phyloP scores from a whole-genome alignment of 768 basidiomycete genomes.

The Chlorophyllum brunneum region DNA sequence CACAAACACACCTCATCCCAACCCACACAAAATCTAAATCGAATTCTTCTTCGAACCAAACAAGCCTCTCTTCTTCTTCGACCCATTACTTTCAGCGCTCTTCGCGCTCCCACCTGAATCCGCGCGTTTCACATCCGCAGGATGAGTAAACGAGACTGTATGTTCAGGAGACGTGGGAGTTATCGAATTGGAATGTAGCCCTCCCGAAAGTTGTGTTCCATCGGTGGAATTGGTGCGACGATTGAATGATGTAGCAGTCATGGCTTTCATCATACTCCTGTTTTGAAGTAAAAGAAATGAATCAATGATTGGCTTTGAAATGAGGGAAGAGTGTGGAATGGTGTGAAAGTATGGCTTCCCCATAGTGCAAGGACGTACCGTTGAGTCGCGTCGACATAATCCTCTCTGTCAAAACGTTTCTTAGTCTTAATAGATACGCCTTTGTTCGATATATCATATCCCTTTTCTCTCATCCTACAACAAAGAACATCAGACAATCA shows the following conservation, averaged over 20 bases:
- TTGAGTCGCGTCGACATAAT: conserved; percentile 72
- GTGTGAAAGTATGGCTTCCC: not conserved
- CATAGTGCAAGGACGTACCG: conserved; percentile 36
- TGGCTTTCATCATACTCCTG: conserved; percentile 48
- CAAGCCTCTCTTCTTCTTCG: not conserved
- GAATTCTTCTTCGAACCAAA: no score
- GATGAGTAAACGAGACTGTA: conserved; percentile 4
- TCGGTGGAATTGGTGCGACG: conserved; percentile 5
- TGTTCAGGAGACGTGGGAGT: not conserved
- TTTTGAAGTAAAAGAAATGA: not conserved
- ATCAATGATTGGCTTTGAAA: not conserved
- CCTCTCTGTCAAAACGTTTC: conserved; percentile 53
- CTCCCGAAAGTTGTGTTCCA: not conserved
- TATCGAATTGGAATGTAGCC: conserved; percentile 7
- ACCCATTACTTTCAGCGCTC: conserved; percentile 17
- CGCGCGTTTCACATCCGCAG: conserved; percentile 19
- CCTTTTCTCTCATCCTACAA: conserved; percentile 51
- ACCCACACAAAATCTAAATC: not conserved
- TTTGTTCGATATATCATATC: conserved; percentile 50
- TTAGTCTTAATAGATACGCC: conserved; percentile 67
- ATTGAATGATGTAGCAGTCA: conserved; percentile 9
- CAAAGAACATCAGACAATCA: not conserved
- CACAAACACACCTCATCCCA: not conserved
- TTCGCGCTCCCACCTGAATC: conserved; percentile 22
- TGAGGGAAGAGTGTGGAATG: not conserved